Base-by-base conservation (phyloP, 2,329 filamentous ascomycete species). In the Fonsecaea multimorphosa region DNA sequence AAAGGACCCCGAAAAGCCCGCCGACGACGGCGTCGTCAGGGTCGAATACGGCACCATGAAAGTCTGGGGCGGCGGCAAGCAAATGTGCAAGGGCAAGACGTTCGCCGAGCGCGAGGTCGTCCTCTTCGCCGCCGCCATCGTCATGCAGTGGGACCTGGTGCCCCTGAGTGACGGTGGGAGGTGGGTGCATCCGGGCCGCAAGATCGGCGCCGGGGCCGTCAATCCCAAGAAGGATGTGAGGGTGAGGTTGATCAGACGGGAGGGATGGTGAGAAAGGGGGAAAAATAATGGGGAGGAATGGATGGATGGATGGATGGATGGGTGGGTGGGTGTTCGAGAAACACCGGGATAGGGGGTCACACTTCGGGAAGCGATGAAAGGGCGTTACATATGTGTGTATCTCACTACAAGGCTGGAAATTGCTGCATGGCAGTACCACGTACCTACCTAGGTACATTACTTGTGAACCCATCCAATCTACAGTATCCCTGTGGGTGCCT, bases 111-210 rank as follows among this genome's bases (percentile, higher is more conserved):
- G 80, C 55, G 79, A 84, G 71, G 79, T 82, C 19, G 69, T 87
- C 51, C 74, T 81, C 27, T 82, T 85, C 52, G 79, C 81, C 1
- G 84, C 85, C 16, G 80, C 81, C 0, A 79, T 88, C 24, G 72
- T 87, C 22, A 77, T 80, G 5, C 78, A 85, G 71, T 88, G 85
- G 85, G 83, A 87, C 51, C 81, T 88, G 64, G 76, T 83, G 61
- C 79, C 83, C 0, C 78, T 76, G 0, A 74, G 74, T 55, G 78
- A 79, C 16, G 76, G 76, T 6, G 76, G 75, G 0, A 63, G 61
- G 32, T 86, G 86, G 81, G 77, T 77, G 19, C 77, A 88, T 51
- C 87, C 87, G 0, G 76, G 75, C 46, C 79, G 81, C 72, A 78
- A 73, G 71, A 80, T 78, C 68, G 82, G 81, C 5, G 82, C 79